These are phyloP conservation scores for Rhizopus arrhizus DNA, from an alignment of 371 early-diverging fungal species.

Conservation along the genomic window DNA sequence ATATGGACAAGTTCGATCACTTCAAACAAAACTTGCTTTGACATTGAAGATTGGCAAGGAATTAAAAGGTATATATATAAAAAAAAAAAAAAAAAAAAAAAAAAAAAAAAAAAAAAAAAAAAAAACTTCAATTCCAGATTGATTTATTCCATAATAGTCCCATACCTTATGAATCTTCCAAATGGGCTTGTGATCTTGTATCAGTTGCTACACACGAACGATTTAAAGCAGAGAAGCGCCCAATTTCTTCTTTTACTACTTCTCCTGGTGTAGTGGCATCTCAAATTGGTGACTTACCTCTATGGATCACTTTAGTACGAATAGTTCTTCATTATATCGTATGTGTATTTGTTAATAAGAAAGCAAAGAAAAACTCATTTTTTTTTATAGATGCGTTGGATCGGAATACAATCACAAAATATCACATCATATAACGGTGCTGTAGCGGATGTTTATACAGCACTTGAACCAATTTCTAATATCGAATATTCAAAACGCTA, in stretches of 20 bases:
- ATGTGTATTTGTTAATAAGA: constrained; percentile 3
- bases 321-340: constrained; percentile 52
- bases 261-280: constrained; percentile 78
- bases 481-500: constrained; percentile 57
- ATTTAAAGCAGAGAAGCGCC: constrained; percentile 31
- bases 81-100: neutral
- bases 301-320: constrained; percentile 47
- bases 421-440: constrained; percentile 62
- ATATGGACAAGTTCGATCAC: constrained; percentile 84
- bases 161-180: constrained; percentile 79
- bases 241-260: constrained; percentile 55
- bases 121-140: neutral
- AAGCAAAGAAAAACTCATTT: neutral
- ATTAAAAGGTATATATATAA: constrained; percentile 46
- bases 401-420: constrained; percentile 62
- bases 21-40: constrained; percentile 54
- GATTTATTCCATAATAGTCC: constrained; percentile 20
- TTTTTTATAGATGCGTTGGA: constrained; percentile 39
- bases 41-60: constrained; percentile 74
- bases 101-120: neutral
- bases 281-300: constrained; percentile 59
- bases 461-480: constrained; percentile 38
- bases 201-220: constrained; percentile 55
- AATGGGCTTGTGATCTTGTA: constrained; percentile 72
- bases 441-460: constrained; percentile 53